Evolutionary conservation across 768 basidiomycete species (phyloP).

Genomic region (Saitozyma sp.): DNA sequence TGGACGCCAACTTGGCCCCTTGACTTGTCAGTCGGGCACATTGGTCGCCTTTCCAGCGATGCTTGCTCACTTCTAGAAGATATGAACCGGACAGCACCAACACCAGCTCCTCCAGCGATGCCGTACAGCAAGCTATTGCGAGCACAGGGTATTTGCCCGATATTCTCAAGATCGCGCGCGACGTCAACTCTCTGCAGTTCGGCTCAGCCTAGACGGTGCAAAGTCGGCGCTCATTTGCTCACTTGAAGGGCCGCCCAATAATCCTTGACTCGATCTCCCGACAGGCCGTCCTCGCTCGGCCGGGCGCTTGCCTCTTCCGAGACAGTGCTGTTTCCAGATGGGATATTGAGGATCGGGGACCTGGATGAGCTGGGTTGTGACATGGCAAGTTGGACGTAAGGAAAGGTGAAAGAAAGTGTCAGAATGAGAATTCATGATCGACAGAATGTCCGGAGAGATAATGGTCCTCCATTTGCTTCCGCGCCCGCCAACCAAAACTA

Average conservation of each 20-base stretch:
- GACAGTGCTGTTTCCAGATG: conserved; percentile 39
- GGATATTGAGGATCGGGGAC: conserved; percentile 34
- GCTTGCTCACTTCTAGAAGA: conserved; percentile 39
- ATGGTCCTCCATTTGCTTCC: too few species aligned
- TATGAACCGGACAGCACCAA: conserved; percentile 45
- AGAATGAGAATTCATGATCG: too few species aligned
- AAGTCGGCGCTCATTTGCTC: conserved; percentile 2
- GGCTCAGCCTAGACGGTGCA: neutral
- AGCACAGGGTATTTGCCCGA: conserved; percentile 48
- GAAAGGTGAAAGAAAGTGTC: too few species aligned
- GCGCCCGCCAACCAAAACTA: too few species aligned
- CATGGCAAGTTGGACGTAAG: too few species aligned
- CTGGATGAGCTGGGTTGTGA: too few species aligned
- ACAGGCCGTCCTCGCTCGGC: conserved; percentile 21
- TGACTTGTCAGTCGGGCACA: conserved; percentile 5
- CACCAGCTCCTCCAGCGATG: conserved; percentile 45
- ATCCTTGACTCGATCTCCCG: conserved; percentile 39
- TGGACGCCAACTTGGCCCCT: conserved; percentile 27
- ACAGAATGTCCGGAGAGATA: too few species aligned
- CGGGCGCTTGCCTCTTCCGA: conserved; percentile 17
- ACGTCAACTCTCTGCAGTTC: conserved; percentile 29
- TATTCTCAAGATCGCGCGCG: conserved; percentile 40
- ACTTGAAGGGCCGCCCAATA: conserved; percentile 36
- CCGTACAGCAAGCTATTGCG: conserved; percentile 47
- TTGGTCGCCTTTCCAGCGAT: neutral